These are phyloP conservation scores for Botrytis pseudocinerea DNA, from an alignment of 2,329 filamentous ascomycete genomes.

Conservation along the genomic window DNA sequence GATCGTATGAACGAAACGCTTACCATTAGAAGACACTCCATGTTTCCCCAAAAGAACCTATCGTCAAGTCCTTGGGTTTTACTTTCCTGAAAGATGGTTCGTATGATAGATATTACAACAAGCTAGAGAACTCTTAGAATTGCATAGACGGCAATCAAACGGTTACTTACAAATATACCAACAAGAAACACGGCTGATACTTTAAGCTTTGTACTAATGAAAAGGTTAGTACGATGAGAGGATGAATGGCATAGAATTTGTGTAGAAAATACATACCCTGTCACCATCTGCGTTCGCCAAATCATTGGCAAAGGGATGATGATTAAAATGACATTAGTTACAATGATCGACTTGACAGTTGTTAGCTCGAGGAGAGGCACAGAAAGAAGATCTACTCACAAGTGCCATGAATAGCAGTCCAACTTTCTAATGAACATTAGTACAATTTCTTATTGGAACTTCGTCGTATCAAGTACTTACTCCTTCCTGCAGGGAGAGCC, in stretches of 20 bases:
- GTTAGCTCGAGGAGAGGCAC: background rate
- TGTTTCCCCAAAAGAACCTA: constrained; percentile 8
- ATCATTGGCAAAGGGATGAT: constrained; percentile 32
- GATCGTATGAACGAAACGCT: background rate
- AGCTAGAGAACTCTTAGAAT: constrained; percentile 20
- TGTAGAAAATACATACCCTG: constrained; percentile 17
- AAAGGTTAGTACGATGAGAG: background rate
- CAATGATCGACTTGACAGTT: constrained; percentile 26
- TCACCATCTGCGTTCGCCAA: constrained; percentile 23
- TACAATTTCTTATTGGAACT: background rate
- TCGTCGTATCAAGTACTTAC: background rate
- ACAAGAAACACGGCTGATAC: constrained; percentile 26
- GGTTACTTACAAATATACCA: constrained; percentile 29
- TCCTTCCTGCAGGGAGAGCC: background rate
- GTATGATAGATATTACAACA: constrained; percentile 25
- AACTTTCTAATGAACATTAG: background rate
- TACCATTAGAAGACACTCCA: constrained; percentile 34
- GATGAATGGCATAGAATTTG: too few species aligned
- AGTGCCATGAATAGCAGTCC: background rate
- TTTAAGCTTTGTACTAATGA: constrained; percentile 25
- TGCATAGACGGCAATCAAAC: background rate
- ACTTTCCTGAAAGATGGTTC: background rate
- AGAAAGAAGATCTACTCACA: background rate
- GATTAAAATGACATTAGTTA: constrained; percentile 30
- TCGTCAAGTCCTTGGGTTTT: background rate